Percentiles rank a stretch among this genome's conserved stretches.
Evolutionary conservation across 106 monocot species (phyloP).

Genomic region (Posidonia australis): DNA sequence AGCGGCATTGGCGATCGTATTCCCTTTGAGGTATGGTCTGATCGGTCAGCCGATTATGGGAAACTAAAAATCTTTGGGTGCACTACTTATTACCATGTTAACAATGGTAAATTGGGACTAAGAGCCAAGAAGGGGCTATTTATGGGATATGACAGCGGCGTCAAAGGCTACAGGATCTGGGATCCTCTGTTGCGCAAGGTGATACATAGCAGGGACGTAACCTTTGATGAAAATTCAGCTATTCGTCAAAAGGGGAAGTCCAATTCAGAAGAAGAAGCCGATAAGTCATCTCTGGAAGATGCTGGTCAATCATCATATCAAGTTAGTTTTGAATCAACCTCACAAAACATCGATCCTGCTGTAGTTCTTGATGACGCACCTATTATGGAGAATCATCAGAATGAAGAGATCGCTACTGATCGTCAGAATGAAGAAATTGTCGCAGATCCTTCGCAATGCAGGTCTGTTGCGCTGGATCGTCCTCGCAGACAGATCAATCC

Average conservation of each 20-base stretch:
- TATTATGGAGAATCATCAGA: no score
- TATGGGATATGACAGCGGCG: background rate
- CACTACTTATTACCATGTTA: background rate
- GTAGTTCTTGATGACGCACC: no score
- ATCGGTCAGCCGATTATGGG: background rate
- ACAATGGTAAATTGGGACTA: background rate
- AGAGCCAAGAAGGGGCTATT: background rate
- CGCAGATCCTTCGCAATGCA: background rate
- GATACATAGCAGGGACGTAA: background rate
- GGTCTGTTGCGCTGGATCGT: background rate
- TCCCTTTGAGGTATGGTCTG: background rate
- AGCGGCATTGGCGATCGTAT: background rate
- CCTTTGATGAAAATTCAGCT: background rate
- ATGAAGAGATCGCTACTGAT: background rate
- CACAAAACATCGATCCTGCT: no score
- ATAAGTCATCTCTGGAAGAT: no score
- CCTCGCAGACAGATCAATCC: background rate
- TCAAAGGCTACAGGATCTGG: background rate
- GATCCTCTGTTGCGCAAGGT: background rate
- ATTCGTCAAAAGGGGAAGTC: no score
- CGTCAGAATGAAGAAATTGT: no score
- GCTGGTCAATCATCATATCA: background rate
- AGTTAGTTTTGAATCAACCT: no score
- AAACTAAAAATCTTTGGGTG: background rate
- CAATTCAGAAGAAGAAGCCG: no score